Conservation (phyloP, 108 stramenopile genomes). For the Nannochloropsis oceanica region DNA sequence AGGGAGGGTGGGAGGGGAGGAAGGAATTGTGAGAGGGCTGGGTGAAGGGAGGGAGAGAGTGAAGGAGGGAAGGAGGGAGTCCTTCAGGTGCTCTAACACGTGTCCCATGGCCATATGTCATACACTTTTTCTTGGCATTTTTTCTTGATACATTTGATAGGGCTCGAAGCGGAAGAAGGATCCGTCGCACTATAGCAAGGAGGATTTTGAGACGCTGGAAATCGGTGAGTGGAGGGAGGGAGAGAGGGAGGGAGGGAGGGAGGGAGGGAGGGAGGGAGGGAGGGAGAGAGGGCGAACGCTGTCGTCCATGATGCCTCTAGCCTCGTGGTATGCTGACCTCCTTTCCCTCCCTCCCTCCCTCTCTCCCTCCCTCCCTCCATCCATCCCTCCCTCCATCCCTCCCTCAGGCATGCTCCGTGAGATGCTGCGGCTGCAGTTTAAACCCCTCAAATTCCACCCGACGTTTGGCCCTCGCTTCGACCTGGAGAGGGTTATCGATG, state of each 20-base stretch:
- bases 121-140: not conserved
- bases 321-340: too few species aligned
- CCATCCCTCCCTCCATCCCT: too few species aligned
- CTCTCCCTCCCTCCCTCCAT: too few species aligned
- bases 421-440: conserved; percentile 76
- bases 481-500: conserved; percentile 77
- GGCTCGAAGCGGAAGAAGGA: conserved; percentile 92
- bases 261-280: too few species aligned
- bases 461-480: conserved; percentile 40
- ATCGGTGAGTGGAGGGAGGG: too few species aligned
- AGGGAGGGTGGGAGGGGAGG: too few species aligned
- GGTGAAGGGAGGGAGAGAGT: conserved; percentile 48
- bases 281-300: too few species aligned
- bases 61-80: not conserved
- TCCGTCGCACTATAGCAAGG: conserved; percentile 67
- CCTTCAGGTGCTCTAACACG: not conserved
- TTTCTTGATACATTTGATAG: not conserved
- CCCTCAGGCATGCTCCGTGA: conserved; percentile 57
- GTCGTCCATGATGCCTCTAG: too few species aligned
- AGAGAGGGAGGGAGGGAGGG: too few species aligned
- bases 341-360: too few species aligned
- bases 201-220: conserved; percentile 89
- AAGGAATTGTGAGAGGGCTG: conserved; percentile 89
- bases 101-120: not conserved
- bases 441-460: conserved; percentile 20